Evolutionary conservation across 1,284 basidiomycete genomes (phyloP), one percentile per base, ranked within the genome.

Genomic region (Entoloma clypeatum): DNA sequence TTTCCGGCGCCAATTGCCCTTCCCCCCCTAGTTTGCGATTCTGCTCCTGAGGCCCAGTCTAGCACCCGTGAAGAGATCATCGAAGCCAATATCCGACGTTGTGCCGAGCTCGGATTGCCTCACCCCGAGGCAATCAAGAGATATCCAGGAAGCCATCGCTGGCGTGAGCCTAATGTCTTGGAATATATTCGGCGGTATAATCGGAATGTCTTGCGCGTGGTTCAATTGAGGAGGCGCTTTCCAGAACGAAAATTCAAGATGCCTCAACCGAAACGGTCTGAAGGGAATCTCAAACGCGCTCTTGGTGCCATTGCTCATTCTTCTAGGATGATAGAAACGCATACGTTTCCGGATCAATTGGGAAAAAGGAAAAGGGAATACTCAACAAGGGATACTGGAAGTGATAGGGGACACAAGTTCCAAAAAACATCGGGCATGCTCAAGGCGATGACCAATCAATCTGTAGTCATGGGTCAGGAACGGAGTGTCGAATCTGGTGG

Each of bases 111-210:
- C 13, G 42, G 42, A 1, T 42, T 48, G 27, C 46, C 46, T 17
- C 46, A 48, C 23, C 46, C 41, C 16, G 46, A 48, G 10, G 40
- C 45, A 11, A 14, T 47, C 7, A 33, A 38, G n/a, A 22, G 32
- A 23, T 31, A 43, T 31, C 36, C 41, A 9, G 19, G 6, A 11
- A 44, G 41, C 28, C 41, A 41, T 18, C 33, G 34, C 13, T 48
- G 46, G 46, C 32, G 31, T 7, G 34, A 44, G 33, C 46, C 46
- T 9, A 19, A 36, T 36, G 21, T 48, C 17, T 30, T 40, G 13
- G 46, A 48, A 29, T 48, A 44, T 30, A 31, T 48, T 24, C 26
- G 38, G 16, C 41, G 27, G 21, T 23, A 43, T 32, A 40, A 43
- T 22, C 30, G 33, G 19, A 16, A 43, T 11, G 9, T 16, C 9